These are phyloP conservation scores for Solanum sparsipilum DNA, from an alignment of 257 asterid species.

Conservation along the genomic window DNA sequence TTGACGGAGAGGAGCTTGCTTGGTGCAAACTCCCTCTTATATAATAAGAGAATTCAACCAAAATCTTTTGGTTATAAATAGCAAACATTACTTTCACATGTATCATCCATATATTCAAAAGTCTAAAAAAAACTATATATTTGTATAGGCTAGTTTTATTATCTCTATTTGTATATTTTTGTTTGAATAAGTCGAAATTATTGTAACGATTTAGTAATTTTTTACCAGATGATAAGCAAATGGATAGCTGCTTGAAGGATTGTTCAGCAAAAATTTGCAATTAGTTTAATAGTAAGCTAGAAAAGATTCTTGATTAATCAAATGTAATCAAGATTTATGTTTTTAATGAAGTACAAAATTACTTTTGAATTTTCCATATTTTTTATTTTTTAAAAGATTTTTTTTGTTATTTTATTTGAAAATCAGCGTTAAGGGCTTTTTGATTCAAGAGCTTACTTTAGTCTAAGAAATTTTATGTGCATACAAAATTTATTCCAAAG, in stretches of 20 bases:
- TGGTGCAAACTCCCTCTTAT: too few relatives aligned
- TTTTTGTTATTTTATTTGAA: too few relatives aligned
- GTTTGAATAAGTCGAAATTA: not conserved
- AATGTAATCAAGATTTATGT: not conserved
- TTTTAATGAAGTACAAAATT: not conserved
- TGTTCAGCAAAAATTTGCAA: not conserved
- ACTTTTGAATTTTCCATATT: not conserved
- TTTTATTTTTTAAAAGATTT: not conserved
- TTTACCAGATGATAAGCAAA: not conserved
- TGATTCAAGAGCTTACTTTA: too few relatives aligned
- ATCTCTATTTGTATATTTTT: too few relatives aligned
- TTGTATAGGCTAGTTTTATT: too few relatives aligned
- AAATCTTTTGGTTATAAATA: not conserved
- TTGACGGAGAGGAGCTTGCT: too few relatives aligned
- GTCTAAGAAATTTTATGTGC: too few relatives aligned
- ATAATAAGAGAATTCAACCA: not conserved
- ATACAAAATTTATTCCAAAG: too few relatives aligned
- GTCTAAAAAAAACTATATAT: not conserved
- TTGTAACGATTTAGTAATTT: not conserved
- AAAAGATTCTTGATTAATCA: not conserved
- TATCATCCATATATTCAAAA: not conserved
- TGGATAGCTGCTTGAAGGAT: not conserved
- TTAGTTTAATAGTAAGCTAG: not conserved
- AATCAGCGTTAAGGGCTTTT: accelerated
- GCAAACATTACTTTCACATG: not conserved